Evolutionary conservation across 2,329 filamentous ascomycete species (phyloP).

Genomic region (Epichloe aotearoae): DNA sequence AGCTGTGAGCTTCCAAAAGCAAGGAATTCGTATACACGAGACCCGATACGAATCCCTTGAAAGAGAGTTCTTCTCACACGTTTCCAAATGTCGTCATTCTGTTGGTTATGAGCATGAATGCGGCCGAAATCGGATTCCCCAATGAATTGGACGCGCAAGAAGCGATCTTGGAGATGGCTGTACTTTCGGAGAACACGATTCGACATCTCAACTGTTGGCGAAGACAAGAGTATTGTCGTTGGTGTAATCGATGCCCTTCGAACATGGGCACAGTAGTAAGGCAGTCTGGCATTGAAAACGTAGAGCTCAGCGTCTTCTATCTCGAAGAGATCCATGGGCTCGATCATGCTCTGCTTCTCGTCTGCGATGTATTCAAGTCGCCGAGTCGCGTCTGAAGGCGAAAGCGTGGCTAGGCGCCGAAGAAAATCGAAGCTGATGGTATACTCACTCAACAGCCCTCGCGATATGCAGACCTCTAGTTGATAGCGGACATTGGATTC

Average conservation of each 20-base stretch:
- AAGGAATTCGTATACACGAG: constrained; percentile 73
- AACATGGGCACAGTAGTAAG: constrained; percentile 60
- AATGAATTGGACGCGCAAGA: constrained; percentile 78
- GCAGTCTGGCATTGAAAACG: constrained; percentile 38
- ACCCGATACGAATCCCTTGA: constrained; percentile 72
- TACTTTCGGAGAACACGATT: constrained; percentile 76
- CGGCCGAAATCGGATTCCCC: constrained; percentile 58
- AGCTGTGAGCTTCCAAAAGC: constrained; percentile 95
- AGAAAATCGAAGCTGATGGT: constrained; percentile 58
- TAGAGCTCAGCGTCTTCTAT: constrained; percentile 35
- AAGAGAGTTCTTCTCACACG: constrained; percentile 58
- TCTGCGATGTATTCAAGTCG: constrained; percentile 65
- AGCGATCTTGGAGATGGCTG: constrained; percentile 55
- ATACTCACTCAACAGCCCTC: constrained; percentile 62
- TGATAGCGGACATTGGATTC: constrained; percentile 73
- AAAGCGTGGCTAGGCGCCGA: constrained; percentile 35
- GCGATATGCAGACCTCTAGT: constrained; percentile 84
- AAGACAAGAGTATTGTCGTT: constrained; percentile 64
- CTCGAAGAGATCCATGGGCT: constrained; percentile 62
- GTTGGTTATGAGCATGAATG: constrained; percentile 37
- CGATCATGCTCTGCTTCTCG: constrained; percentile 43
- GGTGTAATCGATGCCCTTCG: constrained; percentile 73
- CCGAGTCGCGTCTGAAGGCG: constrained; percentile 40
- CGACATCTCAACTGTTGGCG: constrained; percentile 70
- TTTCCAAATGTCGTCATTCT: constrained; percentile 58